Percentiles rank a stretch among this genome's conserved stretches.
Conservation (phyloP, 2,329 filamentous ascomycete genomes). For the Neopestalotiopsis rosae region DNA sequence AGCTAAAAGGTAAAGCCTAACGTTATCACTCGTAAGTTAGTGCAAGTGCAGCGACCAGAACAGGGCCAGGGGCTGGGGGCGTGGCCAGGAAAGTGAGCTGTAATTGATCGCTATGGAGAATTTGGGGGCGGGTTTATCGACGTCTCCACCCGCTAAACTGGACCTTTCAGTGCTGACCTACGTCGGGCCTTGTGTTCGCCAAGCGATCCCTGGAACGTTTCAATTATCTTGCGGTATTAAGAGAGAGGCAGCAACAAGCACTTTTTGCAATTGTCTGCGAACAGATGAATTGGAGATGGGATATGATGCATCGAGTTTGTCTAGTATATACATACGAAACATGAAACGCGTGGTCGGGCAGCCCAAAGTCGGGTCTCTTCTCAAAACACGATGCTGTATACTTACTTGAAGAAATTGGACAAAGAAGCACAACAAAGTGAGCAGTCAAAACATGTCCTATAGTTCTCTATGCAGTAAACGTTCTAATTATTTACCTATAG, state of each 20-base stretch:
- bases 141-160: not conserved
- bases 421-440: too few relatives aligned
- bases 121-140: not conserved
- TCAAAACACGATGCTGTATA: too few relatives aligned
- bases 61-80: not conserved
- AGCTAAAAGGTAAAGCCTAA: slow-evolving; percentile 4
- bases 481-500: not conserved
- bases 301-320: too few relatives aligned
- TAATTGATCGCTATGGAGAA: not conserved
- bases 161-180: not conserved
- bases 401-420: too few relatives aligned
- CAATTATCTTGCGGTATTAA: too few relatives aligned
- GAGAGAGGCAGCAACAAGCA: too few relatives aligned
- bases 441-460: not conserved
- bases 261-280: too few relatives aligned
- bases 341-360: too few relatives aligned
- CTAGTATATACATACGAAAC: too few relatives aligned
- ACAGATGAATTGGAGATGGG: not conserved
- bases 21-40: not conserved
- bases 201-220: too few relatives aligned
- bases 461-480: not conserved
- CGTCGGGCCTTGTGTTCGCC: too few relatives aligned
- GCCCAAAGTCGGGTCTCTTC: too few relatives aligned
- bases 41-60: not conserved
- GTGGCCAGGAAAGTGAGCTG: not conserved